Evolutionary conservation across 495 filamentous ascomycete genomes (phyloP), one percentile per base, ranked within the genome.

Genomic region (Penicillium chermesinum): DNA sequence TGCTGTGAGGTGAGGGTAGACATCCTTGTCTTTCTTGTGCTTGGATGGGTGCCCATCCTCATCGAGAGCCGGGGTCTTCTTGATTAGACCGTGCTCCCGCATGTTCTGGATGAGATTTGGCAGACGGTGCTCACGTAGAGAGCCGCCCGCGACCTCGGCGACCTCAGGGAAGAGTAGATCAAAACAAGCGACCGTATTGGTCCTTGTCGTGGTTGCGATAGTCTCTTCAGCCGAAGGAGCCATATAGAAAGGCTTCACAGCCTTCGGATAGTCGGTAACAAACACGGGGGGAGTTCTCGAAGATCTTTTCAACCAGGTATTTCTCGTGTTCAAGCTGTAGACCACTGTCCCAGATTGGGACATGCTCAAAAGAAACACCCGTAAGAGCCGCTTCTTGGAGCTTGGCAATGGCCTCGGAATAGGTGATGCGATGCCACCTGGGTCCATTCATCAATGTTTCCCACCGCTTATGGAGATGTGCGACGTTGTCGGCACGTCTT

Each of bases 171-270:
- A 79, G 14, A 98, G 79, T 41, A 98, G 83, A 71, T 98, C 93
- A 63, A 98, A 98, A 67, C 91, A 96, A 15, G 91, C 87, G 9
- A 90, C 91, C n/a, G n/a, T n/a, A n/a, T n/a, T n/a, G n/a, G n/a
- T n/a, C n/a, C n/a, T n/a, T n/a, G n/a, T n/a, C n/a, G n/a, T n/a
- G n/a, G n/a, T n/a, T n/a, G n/a, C n/a, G n/a, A n/a, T n/a, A 3
- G 91, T 96, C 43, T 70, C 62, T 18, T 51, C 55, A 39, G 42
- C 54, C 8, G 79, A 82, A 27, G 82, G 83, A 2, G 82, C 72
- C 93, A 97, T 98, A 69, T 98, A 98, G 78, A 98, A 98, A 22
- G 93, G 86, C 69, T 98, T 98, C 54, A 91, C 78, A 33, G 73
- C 67, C 48, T 77, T 78, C 7, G 93, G 93, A 60, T 97, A 98